Conservation (phyloP, 257 asterid species). For the Parsonsia alboflavescens region DNA sequence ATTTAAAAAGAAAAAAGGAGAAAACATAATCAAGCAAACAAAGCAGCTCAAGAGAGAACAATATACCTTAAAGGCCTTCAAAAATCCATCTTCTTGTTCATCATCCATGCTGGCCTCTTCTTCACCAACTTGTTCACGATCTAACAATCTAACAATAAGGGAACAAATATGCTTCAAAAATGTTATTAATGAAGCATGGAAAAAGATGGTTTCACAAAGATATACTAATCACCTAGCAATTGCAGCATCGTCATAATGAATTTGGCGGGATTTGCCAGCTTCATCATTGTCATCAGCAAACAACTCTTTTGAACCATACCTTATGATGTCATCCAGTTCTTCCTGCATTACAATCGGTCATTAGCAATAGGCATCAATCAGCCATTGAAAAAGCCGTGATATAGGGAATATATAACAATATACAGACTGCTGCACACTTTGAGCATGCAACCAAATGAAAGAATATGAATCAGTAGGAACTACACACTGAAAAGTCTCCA, state of each 20-base stretch:
- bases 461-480: not conserved
- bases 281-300: conserved; percentile 95
- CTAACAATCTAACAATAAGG: conserved; percentile 47
- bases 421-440: not conserved
- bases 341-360: conserved; percentile 51
- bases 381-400: not conserved
- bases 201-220: conserved; percentile 9
- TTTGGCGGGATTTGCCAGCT: conserved; percentile 83
- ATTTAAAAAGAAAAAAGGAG: not conserved
- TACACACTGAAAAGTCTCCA: not conserved
- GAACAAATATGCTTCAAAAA: not conserved
- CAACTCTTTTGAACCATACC: conserved; percentile 91
- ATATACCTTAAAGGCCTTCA: conserved; percentile 93
- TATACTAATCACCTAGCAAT: conserved; percentile 66
- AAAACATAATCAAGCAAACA: not conserved
- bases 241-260: conserved; percentile 95
- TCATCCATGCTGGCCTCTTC: conserved; percentile 79
- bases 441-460: not conserved
- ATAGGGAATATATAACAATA: not conserved
- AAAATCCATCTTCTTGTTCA: conserved; percentile 89
- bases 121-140: conserved; percentile 79
- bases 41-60: conserved; percentile 5
- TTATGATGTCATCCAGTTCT: conserved; percentile 90
- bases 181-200: conserved; percentile 3
- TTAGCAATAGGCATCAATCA: not conserved